Percentiles rank a stretch among this genome's conserved stretches.
These are phyloP conservation scores for Ustilago tritici DNA, from an alignment of 1,284 basidiomycete species.

Conservation along the genomic window DNA sequence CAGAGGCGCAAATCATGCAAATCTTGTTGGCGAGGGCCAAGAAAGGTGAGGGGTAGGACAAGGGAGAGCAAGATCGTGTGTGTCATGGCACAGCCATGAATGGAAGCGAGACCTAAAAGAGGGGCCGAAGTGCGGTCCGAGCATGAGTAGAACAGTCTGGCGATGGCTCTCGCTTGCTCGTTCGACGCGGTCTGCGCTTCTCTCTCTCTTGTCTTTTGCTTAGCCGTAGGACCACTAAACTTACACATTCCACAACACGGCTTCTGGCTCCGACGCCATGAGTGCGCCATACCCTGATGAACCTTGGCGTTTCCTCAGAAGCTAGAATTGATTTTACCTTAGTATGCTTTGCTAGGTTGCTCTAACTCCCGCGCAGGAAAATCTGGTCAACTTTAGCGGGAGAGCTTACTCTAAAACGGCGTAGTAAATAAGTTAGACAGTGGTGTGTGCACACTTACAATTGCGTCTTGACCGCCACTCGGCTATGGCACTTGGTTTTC, in stretches of 20 bases:
- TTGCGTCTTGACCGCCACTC: background rate
- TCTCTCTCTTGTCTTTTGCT: background rate
- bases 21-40: conserved; percentile 6
- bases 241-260: background rate
- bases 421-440: background rate
- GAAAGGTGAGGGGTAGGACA: background rate
- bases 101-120: background rate
- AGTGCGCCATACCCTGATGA: background rate
- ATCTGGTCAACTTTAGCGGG: background rate
- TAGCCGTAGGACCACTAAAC: background rate
- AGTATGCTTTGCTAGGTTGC: background rate
- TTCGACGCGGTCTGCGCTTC: background rate
- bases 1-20: background rate
- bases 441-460: background rate
- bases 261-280: no score
- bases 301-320: background rate
- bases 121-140: background rate
- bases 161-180: conserved; percentile 1
- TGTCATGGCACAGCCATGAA: conserved; percentile 3
- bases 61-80: background rate
- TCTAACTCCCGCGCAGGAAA: background rate
- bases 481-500: background rate
- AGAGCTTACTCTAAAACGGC: background rate
- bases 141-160: conserved; percentile 8
- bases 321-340: background rate